Percentiles rank a stretch among this genome's conserved stretches.
Evolutionary conservation across 179 eudicot species (phyloP).

Genomic region (Camellia oleifera): DNA sequence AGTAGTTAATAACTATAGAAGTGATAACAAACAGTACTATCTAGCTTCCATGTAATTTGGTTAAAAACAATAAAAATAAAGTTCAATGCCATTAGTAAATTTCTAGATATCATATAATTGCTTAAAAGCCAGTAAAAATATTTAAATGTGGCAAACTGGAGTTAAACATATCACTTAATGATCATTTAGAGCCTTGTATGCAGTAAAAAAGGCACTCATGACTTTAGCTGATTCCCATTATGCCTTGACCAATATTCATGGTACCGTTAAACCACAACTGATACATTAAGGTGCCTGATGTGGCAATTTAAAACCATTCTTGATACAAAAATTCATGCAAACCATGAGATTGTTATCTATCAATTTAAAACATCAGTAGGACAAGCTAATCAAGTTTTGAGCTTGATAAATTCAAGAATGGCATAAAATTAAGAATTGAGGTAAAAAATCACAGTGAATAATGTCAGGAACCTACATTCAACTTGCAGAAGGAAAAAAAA

Average conservation of each 20-base stretch:
- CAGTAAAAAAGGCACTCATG: background rate
- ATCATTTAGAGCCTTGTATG: background rate
- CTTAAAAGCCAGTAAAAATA: background rate
- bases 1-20: background rate
- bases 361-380: background rate
- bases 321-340: background rate
- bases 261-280: background rate
- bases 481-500: background rate
- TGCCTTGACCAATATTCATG: background rate
- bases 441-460: background rate
- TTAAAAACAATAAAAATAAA: background rate
- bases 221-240: background rate
- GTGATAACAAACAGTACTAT: background rate
- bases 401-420: background rate
- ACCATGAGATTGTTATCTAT: background rate
- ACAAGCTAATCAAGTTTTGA: conserved; percentile 8
- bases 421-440: background rate
- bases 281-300: background rate
- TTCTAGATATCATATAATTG: background rate
- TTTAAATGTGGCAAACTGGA: background rate
- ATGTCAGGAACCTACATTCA: background rate
- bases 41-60: background rate
- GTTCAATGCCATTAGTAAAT: conserved; percentile 7
- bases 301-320: background rate
- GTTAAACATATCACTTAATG: background rate